Base-by-base conservation (phyloP, 129 eudicot species). In the Ambrosia trifida region DNA sequence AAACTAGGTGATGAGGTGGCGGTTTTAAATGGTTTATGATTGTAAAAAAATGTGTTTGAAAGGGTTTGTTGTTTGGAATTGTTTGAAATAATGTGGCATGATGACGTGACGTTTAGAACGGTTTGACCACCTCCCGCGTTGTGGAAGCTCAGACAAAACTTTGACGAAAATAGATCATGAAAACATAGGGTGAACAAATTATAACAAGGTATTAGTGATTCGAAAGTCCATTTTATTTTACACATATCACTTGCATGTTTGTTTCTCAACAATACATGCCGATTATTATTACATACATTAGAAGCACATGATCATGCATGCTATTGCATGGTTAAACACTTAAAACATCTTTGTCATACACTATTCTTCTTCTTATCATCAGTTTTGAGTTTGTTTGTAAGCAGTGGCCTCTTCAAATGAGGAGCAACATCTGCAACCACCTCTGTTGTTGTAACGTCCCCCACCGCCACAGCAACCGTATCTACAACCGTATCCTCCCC, bases 301-400 rank as follows among this genome's bases (percentile, higher is more conserved):
- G 13, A 10, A 66, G 11, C 30, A 70, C 66, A 65, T 38, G 53
- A 63, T n/a, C n/a, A n/a, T 38, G 18, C 72, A 64, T 19, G 65
- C 17, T 19, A 12, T 51, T 19, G 31, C 72, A 64, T 74, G 33
- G 4, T 50, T 33, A 11, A 17, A 19, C 50, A 47, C 18, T 17
- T 20, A 28, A 38, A 64, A 12, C 9, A 31, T 31, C 14, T 4
- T 54, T 54, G 33, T 7, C 33, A 3, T 2, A 8, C 14, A 10
- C 12, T 5, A 3, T 35, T 18, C 11, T 9, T 24, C 28, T 24
- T 24, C 16, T 58, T 11, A 50, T 49, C 14, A 65, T 68, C 40
- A 68, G 44, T 68, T 76, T 46, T 77, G 76, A 60, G 76, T 60
- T 77, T 77, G 76, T 31, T 77, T 77, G 67, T 69, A 76, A 33